phyloP scores from a whole-genome alignment of 2,329 filamentous ascomycete species.

The Periconia digitata region DNA sequence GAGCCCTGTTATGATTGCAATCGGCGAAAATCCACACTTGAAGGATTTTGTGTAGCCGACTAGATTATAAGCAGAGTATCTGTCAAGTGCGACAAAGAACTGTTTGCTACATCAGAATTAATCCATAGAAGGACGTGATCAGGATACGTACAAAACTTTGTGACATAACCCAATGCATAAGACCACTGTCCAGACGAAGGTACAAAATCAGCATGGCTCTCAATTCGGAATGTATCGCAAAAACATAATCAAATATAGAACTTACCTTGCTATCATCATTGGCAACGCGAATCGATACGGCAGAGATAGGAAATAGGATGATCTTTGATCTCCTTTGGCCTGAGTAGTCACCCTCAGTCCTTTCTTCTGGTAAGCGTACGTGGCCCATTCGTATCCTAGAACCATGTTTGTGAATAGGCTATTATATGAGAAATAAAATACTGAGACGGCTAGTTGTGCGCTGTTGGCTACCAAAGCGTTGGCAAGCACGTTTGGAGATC shows the following conservation, averaged over 20 bases:
- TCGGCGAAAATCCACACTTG: slow-evolving; percentile 17
- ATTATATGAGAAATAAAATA: slow-evolving; percentile 52
- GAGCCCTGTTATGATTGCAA: slow-evolving; percentile 14
- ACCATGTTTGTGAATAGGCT: slow-evolving; percentile 51
- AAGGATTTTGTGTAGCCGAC: neutral
- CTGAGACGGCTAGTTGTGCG: slow-evolving; percentile 49
- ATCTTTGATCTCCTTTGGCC: slow-evolving; percentile 37
- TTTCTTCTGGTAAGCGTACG: slow-evolving; percentile 39
- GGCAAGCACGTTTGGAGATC: neutral
- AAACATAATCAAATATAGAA: too few species aligned
- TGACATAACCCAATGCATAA: slow-evolving; percentile 49
- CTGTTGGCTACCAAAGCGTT: slow-evolving; percentile 43
- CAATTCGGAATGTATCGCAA: too few species aligned
- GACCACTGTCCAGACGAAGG: too few species aligned
- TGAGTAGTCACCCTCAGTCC: slow-evolving; percentile 39
- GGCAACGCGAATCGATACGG: slow-evolving; percentile 44
- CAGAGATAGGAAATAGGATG: slow-evolving; percentile 46
- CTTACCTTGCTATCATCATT: slow-evolving; percentile 35
- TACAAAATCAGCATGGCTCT: too few species aligned
- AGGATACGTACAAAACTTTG: slow-evolving; percentile 49
- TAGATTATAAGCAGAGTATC: neutral
- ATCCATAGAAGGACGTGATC: slow-evolving; percentile 31
- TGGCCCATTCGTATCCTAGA: slow-evolving; percentile 50
- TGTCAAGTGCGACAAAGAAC: neutral
- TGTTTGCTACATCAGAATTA: neutral